Base-by-base conservation (phyloP, 805 yeast genomes). In the Myxozyma udenii region DNA sequence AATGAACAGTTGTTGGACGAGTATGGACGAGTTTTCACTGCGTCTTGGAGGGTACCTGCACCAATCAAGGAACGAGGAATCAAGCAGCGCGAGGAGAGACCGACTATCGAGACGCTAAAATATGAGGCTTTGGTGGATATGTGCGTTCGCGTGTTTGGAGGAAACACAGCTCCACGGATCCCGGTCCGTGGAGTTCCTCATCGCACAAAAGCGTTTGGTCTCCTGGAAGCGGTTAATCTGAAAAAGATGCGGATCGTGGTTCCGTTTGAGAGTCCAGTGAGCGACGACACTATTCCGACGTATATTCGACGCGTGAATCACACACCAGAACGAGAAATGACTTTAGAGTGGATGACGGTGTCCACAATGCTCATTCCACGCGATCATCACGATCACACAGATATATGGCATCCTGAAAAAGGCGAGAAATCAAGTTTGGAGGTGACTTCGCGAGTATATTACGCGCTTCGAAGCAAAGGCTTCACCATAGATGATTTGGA, bases 271-370 rank as follows among this genome's bases (percentile, higher is more conserved):
- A 21, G 33, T 3, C 21, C 32, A 18, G n/a, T 24, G 18, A 23
- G 23, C 14, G 21, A 14, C 9, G 19, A 18, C 14, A 38, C 18
- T 12, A n/a, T 37, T 37, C 48, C 43, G 26, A 4, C 6, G 18
- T 37, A 45, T n/a, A 14, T 25, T 18, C 32, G 21, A 9, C 16
- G n/a, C 7, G 21, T n/a, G 12, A 33, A 22, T 6, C 35, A 42
- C 37, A 42, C 9, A 7, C 23, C n/a, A 4, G 19, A 30, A 21
- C 45, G 35, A 12, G 23, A 24, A 22, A 36, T 39, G 38, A 11
- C 50, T 7, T 16, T 44, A 7, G 54, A 53, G 44, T 53, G 57
- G 57, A 41, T 53, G 47, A 49, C 55, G 18, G 28, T 48, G 14
- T 25, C 54, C 14, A 45, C 54, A 2, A 40, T 38, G 41, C 35